Base-by-base conservation (phyloP, 305 asterid species). In the Ajuga reptans region DNA sequence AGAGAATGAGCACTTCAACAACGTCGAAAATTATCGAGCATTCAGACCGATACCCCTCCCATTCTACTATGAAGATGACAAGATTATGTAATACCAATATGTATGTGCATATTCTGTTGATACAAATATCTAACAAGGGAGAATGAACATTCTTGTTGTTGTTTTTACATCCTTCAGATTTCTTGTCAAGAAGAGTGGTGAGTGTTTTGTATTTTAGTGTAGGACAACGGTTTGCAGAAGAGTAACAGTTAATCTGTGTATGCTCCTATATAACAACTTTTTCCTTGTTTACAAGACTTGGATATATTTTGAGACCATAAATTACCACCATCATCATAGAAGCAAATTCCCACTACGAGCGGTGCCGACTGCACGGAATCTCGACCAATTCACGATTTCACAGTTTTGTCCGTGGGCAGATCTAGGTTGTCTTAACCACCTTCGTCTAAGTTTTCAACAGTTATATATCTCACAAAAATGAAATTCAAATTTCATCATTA, bases 1-100 rank as follows among this genome's bases (percentile, higher is more conserved):
- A 68, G 88, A 84, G 81, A 79, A 84, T n/a, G 88, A 84, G 72
- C 86, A 84, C 60, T 76, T 83, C 75, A 80, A 76, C 82, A 83
- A 83, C 69, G 87, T 83, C 0, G 87, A 80, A 9, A 77, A 77
- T 34, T 84, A 69, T 65, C 75, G 84, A 17, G 86, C 88, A 12
- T 81, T 84, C 74, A 81, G 77, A 43, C 7, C 86, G 0, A 80
- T 84, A 6, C 83, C 86, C 0, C 34, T 84, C 74, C 88, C 86
- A 1, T 84, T 84, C 69, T 67, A 75, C 70, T 79, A 84, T 12
- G 77, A 75, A 52, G 77, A 76, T 56, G 79, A 76, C 36, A 75
- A 72, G 74, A 55, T 9, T 10, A 7, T 21, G 73, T 75, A 52
- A 54, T 63, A 47, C 3, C 17, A 45, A 29, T 10, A 36, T 59